Percentiles rank a stretch among this genome's conserved stretches.
These are phyloP conservation scores for Serendipita sp. DNA, from an alignment of 768 basidiomycete genomes.

Conservation along the genomic window DNA sequence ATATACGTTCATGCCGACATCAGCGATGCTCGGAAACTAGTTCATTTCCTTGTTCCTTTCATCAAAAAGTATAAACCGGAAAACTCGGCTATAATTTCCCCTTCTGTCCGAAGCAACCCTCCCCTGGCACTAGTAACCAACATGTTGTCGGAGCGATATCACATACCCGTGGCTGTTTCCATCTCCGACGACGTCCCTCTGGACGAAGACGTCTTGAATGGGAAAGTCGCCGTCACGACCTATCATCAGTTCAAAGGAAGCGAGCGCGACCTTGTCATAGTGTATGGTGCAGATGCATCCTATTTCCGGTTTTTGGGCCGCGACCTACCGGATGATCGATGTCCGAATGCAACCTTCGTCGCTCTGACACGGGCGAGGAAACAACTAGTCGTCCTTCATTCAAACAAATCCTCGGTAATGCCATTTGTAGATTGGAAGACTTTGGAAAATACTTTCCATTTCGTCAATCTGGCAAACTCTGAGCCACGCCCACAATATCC, in stretches of 20 bases:
- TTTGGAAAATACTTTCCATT: background rate
- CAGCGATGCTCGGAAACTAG: background rate
- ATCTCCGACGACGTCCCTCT: constrained; percentile 1
- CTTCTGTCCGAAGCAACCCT: constrained; percentile 6
- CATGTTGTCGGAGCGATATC: background rate
- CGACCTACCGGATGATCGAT: constrained; percentile 6
- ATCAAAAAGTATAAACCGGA: background rate
- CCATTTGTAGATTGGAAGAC: constrained; percentile 7
- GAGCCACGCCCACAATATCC: constrained; percentile 1
- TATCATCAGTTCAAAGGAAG: constrained; percentile 9
- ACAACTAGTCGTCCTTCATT: constrained; percentile 7
- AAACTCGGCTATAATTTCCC: constrained; percentile 2
- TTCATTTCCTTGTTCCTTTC: background rate
- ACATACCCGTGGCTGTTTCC: background rate
- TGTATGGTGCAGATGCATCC: constrained; percentile 3
- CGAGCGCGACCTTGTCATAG: constrained; percentile 7
- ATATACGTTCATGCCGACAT: constrained; percentile 4
- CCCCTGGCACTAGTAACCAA: background rate
- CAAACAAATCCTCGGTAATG: background rate
- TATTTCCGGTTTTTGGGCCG: constrained; percentile 6
- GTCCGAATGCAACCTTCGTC: constrained; percentile 8
- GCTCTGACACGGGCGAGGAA: constrained; percentile 7
- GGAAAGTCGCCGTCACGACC: constrained; percentile 4
- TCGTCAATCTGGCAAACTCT: background rate
- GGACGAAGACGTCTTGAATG: constrained; percentile 4